These are phyloP conservation scores for Mycosphaerella arachidis DNA, from an alignment of 2,329 filamentous ascomycete genomes.

Conservation along the genomic window DNA sequence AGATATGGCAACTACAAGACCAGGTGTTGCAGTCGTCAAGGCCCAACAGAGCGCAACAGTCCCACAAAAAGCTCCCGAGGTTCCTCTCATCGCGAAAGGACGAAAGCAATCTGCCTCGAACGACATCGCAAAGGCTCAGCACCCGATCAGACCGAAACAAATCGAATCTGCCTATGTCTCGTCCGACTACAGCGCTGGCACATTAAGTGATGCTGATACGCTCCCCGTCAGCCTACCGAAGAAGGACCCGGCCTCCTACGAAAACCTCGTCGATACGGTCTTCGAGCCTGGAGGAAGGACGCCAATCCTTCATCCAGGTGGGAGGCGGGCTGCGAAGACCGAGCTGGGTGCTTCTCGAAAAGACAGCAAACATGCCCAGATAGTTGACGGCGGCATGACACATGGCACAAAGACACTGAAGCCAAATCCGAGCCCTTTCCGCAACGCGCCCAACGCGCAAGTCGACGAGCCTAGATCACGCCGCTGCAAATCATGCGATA, in stretches of 20 bases:
- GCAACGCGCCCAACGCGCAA: not conserved
- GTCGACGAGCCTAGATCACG: not conserved
- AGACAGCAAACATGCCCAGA: not conserved
- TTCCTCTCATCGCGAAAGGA: not conserved
- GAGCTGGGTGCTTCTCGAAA: not conserved
- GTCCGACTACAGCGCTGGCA: slow-evolving; percentile 27
- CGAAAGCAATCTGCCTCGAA: not conserved
- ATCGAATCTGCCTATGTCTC: slow-evolving; percentile 14
- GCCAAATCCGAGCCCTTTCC: slow-evolving; percentile 5
- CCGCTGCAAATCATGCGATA: not conserved
- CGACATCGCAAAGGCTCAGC: not conserved
- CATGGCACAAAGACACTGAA: slow-evolving; percentile 10
- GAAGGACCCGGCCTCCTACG: slow-evolving; percentile 23
- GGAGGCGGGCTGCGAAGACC: not conserved
- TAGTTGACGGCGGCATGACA: not conserved
- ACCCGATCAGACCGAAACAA: not conserved
- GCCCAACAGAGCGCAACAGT: not conserved
- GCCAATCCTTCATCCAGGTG: not conserved
- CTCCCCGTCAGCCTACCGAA: slow-evolving; percentile 10
- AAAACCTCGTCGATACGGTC: slow-evolving; percentile 12
- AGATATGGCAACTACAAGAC: slow-evolving; percentile 2
- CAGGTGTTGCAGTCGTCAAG: not conserved
- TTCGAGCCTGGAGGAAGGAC: not conserved
- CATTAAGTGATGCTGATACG: slow-evolving; percentile 6
- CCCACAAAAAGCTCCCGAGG: slow-evolving; percentile 4